A percentile compares a stretch with the other conserved stretches of the same genome.
Conservation (phyloP, 2,329 filamentous ascomycete species). For the Ceratocystis diversiconidia region DNA sequence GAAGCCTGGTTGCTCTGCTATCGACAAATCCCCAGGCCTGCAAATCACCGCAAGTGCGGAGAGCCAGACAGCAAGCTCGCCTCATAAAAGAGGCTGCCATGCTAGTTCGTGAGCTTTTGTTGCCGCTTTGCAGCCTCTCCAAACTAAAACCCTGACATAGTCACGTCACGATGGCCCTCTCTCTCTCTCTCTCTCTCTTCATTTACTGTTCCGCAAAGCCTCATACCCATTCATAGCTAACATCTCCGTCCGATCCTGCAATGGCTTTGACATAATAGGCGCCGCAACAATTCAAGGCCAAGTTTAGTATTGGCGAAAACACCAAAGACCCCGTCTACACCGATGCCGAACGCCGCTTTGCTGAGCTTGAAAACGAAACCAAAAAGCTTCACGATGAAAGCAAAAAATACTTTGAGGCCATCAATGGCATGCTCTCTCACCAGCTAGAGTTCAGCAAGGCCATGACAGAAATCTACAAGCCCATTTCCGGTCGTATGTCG, state of each 20-base stretch:
- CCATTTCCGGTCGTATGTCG: slow-evolving; percentile 88
- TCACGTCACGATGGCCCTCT: slow-evolving; percentile 13
- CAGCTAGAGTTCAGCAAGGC: slow-evolving; percentile 98
- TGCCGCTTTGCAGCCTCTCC: neutral
- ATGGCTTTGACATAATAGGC: slow-evolving; percentile 35
- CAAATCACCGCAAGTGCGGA: neutral
- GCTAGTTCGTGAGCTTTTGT: neutral
- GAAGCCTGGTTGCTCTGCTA: neutral
- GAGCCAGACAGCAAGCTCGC: neutral
- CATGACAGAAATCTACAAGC: slow-evolving; percentile 93
- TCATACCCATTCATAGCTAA: slow-evolving; percentile 15
- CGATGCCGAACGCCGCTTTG: slow-evolving; percentile 84
- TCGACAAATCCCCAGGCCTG: neutral
- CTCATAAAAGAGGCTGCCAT: neutral
- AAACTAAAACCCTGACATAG: neutral
- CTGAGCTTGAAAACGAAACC: slow-evolving; percentile 87
- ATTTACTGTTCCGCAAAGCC: neutral
- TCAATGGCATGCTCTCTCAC: slow-evolving; percentile 93
- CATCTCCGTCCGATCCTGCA: neutral
- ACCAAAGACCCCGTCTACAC: slow-evolving; percentile 91
- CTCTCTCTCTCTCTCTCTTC: slow-evolving; percentile 20
- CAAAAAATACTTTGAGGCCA: slow-evolving; percentile 92
- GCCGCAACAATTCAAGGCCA: slow-evolving; percentile 80
- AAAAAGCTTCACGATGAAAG: slow-evolving; percentile 96
- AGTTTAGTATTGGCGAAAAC: slow-evolving; percentile 89